Conservation (phyloP, 2,329 filamentous ascomycete genomes). For the Ustulina deusta region DNA sequence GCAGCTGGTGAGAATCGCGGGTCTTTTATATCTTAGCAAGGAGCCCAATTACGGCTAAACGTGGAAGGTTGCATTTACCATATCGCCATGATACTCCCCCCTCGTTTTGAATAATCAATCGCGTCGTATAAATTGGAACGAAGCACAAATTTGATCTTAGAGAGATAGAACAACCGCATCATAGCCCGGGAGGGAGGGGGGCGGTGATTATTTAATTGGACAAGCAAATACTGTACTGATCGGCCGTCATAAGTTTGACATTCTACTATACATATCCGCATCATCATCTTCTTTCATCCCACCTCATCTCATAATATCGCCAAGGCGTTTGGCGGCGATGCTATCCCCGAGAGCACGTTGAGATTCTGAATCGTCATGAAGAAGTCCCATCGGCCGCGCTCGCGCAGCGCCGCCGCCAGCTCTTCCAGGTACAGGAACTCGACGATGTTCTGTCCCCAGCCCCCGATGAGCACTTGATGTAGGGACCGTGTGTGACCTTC, state of each 20-base stretch:
- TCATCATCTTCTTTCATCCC: too few relatives aligned
- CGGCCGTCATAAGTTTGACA: neutral
- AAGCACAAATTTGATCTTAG: constrained; percentile 3
- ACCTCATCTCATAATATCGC: constrained; percentile 25
- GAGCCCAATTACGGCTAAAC: neutral
- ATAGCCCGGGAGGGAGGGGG: too few relatives aligned
- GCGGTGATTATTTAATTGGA: neutral
- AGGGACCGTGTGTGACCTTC: constrained; percentile 12
- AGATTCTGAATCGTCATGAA: constrained; percentile 36
- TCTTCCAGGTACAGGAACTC: constrained; percentile 29
- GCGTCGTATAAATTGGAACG: neutral
- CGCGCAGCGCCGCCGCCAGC: constrained; percentile 11
- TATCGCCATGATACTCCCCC: constrained; percentile 9
- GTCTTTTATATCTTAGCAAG: neutral
- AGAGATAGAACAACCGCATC: constrained; percentile 9
- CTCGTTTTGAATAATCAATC: constrained; percentile 7
- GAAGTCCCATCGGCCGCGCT: constrained; percentile 23
- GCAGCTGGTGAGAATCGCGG: neutral
- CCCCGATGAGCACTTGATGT: constrained; percentile 29
- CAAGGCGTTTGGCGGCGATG: constrained; percentile 28
- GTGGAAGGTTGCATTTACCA: constrained; percentile 8
- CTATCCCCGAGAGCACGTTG: constrained; percentile 25
- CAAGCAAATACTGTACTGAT: constrained; percentile 6
- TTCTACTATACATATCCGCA: neutral
- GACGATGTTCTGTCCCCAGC: constrained; percentile 31